Evolutionary conservation across 2,329 filamentous ascomycete species (phyloP).

Genomic region (Dryadomyces quercus-mongolicae): DNA sequence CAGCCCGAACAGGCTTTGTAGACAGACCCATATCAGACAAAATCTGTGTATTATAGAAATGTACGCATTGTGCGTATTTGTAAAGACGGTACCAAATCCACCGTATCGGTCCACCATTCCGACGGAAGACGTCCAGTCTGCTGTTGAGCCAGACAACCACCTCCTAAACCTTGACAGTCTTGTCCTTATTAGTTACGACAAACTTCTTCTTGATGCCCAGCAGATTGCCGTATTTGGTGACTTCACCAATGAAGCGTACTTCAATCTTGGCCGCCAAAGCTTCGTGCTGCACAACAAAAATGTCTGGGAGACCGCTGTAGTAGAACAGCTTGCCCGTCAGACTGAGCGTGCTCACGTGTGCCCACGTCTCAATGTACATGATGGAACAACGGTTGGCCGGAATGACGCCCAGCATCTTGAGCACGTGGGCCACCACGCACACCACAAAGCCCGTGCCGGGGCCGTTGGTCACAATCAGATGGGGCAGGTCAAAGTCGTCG

Average conservation of each 20-base stretch:
- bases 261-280: conserved; percentile 39
- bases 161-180: too few species aligned
- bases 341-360: conserved; percentile 70
- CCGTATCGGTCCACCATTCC: too few species aligned
- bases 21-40: too few species aligned
- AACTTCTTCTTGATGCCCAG: conserved; percentile 15
- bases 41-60: neutral
- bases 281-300: conserved; percentile 75
- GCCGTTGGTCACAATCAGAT: conserved; percentile 75
- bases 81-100: too few species aligned
- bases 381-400: conserved; percentile 51
- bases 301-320: conserved; percentile 52
- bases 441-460: conserved; percentile 80
- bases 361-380: conserved; percentile 89
- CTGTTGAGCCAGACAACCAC: too few species aligned
- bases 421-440: conserved; percentile 32
- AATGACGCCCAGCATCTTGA: conserved; percentile 33
- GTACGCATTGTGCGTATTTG: too few species aligned
- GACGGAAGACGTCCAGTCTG: too few species aligned
- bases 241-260: conserved; percentile 16
- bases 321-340: conserved; percentile 70
- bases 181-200: too few species aligned
- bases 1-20: neutral
- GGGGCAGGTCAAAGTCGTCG: conserved; percentile 40
- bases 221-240: conserved; percentile 12